These are phyloP conservation scores for Fonsecaea pedrosoi DNA, from an alignment of 2,329 filamentous ascomycete species.

Conservation along the genomic window DNA sequence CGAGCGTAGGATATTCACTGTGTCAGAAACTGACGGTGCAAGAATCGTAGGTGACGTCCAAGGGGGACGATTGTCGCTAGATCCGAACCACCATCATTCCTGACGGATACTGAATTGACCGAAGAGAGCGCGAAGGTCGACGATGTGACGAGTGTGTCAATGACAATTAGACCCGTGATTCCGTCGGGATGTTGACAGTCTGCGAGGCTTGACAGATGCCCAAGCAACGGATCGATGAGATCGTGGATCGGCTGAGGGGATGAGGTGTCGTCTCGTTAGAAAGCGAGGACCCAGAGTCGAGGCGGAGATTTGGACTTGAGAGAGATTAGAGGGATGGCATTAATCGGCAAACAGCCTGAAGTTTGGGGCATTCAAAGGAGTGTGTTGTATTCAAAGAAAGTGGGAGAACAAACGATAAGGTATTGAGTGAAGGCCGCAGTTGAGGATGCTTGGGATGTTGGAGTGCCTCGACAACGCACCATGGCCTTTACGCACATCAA, in stretches of 20 bases:
- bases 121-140: not conserved
- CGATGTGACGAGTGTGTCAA: not conserved
- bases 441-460: slow-evolving; percentile 17
- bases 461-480: not conserved
- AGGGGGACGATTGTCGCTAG: not conserved
- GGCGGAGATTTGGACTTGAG: not conserved
- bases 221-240: slow-evolving; percentile 3
- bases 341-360: not conserved
- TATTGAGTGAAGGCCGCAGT: slow-evolving; percentile 6
- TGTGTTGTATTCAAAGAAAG: slow-evolving; percentile 6
- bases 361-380: slow-evolving; percentile 11
- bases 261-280: not conserved
- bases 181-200: not conserved
- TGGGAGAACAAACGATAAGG: slow-evolving; percentile 13
- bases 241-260: not conserved
- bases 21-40: not conserved
- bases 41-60: not conserved
- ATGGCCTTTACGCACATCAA: not conserved
- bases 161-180: not conserved
- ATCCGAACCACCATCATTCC: slow-evolving; percentile 6
- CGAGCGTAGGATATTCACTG: slow-evolving; percentile 1
- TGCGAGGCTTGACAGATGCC: slow-evolving; percentile 2
- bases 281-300: not conserved
- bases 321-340: not conserved
- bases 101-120: not conserved